A percentile compares a stretch with the other conserved stretches of the same genome.
Evolutionary conservation across 176 grass and related monocot species (phyloP).

Genomic region (Paspalum notatum): DNA sequence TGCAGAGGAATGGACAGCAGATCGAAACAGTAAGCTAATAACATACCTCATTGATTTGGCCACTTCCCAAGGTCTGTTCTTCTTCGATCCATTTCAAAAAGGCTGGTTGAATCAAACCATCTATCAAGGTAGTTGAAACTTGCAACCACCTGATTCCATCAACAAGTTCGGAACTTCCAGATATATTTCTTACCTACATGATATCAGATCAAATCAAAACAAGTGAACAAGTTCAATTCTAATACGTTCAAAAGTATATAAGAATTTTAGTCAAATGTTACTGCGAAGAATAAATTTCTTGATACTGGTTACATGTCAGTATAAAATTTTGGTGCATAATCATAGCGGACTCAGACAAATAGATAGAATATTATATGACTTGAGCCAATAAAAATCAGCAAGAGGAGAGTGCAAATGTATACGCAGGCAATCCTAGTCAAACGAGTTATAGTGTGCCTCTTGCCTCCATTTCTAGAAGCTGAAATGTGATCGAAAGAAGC

Average conservation of each 20-base stretch:
- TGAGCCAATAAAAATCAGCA: conserved; percentile 27
- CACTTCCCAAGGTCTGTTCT: conserved; percentile 65
- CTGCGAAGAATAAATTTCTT: not conserved
- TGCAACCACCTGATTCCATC: conserved; percentile 61
- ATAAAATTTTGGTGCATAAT: conserved; percentile 7
- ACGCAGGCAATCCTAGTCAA: conserved; percentile 21
- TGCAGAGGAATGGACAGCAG: conserved; percentile 9
- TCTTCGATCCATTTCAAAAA: conserved; percentile 82
- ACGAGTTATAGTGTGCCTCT: conserved; percentile 44
- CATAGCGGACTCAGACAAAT: conserved; percentile 13
- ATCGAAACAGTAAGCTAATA: not conserved
- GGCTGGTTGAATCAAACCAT: conserved; percentile 53
- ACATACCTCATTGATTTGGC: conserved; percentile 59
- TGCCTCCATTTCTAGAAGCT: conserved; percentile 81
- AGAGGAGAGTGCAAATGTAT: not conserved
- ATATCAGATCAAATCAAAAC: conserved; percentile 35
- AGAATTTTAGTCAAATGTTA: conserved; percentile 1
- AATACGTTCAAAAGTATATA: conserved; percentile 14
- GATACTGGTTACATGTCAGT: conserved; percentile 6
- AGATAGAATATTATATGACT: conserved; percentile 11
- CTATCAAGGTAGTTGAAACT: conserved; percentile 54
- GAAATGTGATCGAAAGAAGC: conserved; percentile 72
- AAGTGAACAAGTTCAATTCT: conserved; percentile 34
- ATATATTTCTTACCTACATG: conserved; percentile 73
- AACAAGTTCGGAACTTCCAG: conserved; percentile 47